phyloP scores from a whole-genome alignment of 176 grass and related monocot genomes.

The Hyparrhenia diplandra region DNA sequence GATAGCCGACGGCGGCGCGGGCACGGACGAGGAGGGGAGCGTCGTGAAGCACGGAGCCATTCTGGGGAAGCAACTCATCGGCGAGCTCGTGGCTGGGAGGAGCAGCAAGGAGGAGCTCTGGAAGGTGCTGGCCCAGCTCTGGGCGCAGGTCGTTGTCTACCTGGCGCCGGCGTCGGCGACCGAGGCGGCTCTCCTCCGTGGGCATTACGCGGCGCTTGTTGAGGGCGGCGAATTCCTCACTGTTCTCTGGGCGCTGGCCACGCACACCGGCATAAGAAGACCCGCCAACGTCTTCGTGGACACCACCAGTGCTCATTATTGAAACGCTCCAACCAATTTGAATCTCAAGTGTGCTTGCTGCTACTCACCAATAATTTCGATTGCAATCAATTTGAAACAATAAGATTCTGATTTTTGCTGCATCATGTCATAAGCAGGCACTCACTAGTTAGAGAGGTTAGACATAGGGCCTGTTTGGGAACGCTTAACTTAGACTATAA shows the following conservation, averaged over 20 bases:
- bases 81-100: background rate
- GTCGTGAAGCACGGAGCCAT: background rate
- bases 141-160: background rate
- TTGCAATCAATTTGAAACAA: too few relatives aligned
- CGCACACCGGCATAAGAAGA: background rate
- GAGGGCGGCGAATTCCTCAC: background rate
- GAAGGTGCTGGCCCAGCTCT: background rate
- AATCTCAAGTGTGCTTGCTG: too few relatives aligned
- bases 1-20: background rate
- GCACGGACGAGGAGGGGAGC: background rate
- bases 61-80: background rate
- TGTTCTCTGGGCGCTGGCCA: background rate
- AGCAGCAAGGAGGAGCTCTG: background rate
- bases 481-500: too few relatives aligned
- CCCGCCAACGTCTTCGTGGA: background rate
- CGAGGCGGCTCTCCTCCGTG: background rate
- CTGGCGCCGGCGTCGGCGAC: background rate
- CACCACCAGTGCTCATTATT: too few relatives aligned
- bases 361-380: too few relatives aligned
- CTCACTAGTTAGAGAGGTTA: too few relatives aligned
- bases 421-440: too few relatives aligned
- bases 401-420: too few relatives aligned
- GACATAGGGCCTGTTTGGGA: too few relatives aligned
- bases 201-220: background rate
- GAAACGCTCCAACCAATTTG: too few relatives aligned